Conservation (phyloP, 2,329 filamentous ascomycete genomes). For the Bipolaris victoriae region DNA sequence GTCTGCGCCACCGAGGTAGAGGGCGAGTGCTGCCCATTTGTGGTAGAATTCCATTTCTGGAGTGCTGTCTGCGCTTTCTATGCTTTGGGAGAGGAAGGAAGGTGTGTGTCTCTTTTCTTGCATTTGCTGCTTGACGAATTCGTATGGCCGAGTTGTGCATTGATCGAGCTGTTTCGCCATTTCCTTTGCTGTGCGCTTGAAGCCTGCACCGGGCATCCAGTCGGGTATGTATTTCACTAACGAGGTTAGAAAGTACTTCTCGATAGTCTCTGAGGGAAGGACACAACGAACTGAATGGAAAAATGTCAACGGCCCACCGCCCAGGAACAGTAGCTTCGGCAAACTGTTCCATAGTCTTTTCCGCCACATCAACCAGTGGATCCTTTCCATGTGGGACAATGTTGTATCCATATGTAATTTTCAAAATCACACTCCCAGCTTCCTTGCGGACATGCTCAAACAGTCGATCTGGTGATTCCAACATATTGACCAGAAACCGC, state of each 20-base stretch:
- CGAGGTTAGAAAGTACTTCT: too few relatives aligned
- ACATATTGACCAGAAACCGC: slow-evolving; percentile 30
- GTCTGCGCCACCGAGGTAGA: slow-evolving; percentile 55
- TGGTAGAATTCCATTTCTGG: slow-evolving; percentile 42
- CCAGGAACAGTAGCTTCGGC: slow-evolving; percentile 51
- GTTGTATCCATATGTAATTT: slow-evolving; percentile 52
- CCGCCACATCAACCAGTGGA: slow-evolving; percentile 53
- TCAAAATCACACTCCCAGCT: slow-evolving; percentile 36
- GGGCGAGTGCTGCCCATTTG: slow-evolving; percentile 52
- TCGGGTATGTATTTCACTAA: slow-evolving; percentile 51
- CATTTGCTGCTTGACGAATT: slow-evolving; percentile 53
- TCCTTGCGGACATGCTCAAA: slow-evolving; percentile 35
- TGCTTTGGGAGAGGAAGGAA: slow-evolving; percentile 51
- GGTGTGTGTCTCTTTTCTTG: slow-evolving; percentile 30
- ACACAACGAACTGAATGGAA: slow-evolving; percentile 49
- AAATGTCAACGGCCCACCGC: slow-evolving; percentile 54
- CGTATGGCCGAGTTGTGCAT: slow-evolving; percentile 50
- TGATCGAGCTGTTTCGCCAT: slow-evolving; percentile 37
- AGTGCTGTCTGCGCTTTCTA: slow-evolving; percentile 41
- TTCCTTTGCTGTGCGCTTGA: slow-evolving; percentile 18
- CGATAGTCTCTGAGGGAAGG: neutral
- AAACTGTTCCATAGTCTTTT: slow-evolving; percentile 51
- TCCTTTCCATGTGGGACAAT: slow-evolving; percentile 50
- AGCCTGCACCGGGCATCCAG: slow-evolving; percentile 54
- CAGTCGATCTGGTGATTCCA: slow-evolving; percentile 24